Evolutionary conservation across 352 stramenopile genomes (phyloP).

Genomic region (Globisporangium camurandrum): DNA sequence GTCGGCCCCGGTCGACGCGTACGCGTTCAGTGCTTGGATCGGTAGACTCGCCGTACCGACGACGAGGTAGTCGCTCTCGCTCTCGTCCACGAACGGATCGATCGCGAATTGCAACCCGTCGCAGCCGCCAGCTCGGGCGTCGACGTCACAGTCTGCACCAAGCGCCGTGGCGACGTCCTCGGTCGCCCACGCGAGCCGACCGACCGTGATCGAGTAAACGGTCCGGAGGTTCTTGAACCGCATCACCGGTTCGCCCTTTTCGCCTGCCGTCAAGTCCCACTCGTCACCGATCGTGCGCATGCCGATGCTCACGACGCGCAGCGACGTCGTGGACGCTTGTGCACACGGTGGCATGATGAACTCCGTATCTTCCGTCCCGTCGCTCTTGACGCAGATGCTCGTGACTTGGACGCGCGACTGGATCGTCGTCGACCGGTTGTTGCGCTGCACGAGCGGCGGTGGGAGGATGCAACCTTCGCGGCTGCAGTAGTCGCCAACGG

Average conservation of each 20-base stretch:
- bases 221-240: slow-evolving; percentile 2
- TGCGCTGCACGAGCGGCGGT: not conserved
- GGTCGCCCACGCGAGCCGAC: slow-evolving; percentile 1
- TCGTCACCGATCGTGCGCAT: not conserved
- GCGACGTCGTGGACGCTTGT: not conserved
- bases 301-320: slow-evolving; percentile 3
- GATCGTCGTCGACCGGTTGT: not conserved
- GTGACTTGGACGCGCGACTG: not conserved
- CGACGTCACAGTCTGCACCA: not conserved
- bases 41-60: not conserved
- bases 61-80: slow-evolving; percentile 2
- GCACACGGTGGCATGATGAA: not conserved
- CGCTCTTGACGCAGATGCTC: not conserved
- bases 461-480: slow-evolving; percentile 1
- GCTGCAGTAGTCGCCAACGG: not conserved
- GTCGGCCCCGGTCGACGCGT: not conserved
- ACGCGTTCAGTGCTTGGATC: not conserved
- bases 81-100: slow-evolving; percentile 3
- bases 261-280: not conserved
- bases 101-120: not conserved
- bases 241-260: not conserved
- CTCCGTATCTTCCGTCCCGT: not conserved
- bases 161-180: slow-evolving; percentile 2
- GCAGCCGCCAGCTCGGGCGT: not conserved
- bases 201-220: slow-evolving; percentile 7